Conservation (phyloP, 495 filamentous ascomycete genomes). For the Friedmanniomyces simplex region DNA sequence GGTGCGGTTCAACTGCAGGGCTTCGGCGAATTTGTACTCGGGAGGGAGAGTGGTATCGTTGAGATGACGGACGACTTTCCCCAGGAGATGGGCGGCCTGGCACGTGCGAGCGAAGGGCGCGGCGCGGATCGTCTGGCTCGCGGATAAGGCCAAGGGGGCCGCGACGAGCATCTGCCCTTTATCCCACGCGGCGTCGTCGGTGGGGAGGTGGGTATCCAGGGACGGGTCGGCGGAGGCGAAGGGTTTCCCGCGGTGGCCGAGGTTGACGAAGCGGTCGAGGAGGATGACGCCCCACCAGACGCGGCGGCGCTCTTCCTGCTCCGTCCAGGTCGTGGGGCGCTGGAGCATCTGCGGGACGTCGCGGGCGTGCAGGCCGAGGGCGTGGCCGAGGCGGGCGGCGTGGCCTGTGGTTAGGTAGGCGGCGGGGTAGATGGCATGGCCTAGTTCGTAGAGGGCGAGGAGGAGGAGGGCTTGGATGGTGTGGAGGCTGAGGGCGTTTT, state of each 20-base stretch:
- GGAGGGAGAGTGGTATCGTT: conserved; percentile 11
- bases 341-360: conserved; percentile 27
- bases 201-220: conserved; percentile 33
- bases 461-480: conserved; percentile 38
- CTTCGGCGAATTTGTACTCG: conserved; percentile 17
- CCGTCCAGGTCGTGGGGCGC: conserved; percentile 35
- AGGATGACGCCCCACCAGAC: conserved; percentile 45
- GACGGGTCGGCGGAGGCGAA: conserved; percentile 36
- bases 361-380: conserved; percentile 38
- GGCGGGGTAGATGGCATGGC: conserved; percentile 40
- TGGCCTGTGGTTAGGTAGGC: conserved; percentile 38
- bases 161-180: conserved; percentile 19
- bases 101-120: conserved; percentile 19
- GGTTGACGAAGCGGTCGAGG: conserved; percentile 37
- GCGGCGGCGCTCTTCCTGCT: conserved; percentile 40
- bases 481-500: conserved; percentile 34
- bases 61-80: conserved; percentile 14
- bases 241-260: conserved; percentile 37
- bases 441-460: conserved; percentile 38
- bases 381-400: conserved; percentile 36
- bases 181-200: conserved; percentile 38
- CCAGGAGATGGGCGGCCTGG: conserved; percentile 18
- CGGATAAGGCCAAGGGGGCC: conserved; percentile 10
- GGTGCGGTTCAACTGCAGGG: conserved; percentile 16
- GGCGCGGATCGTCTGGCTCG: conserved; percentile 1